phyloP scores from a whole-genome alignment of 352 stramenopile species.

The Elongisporangium prolatum region DNA sequence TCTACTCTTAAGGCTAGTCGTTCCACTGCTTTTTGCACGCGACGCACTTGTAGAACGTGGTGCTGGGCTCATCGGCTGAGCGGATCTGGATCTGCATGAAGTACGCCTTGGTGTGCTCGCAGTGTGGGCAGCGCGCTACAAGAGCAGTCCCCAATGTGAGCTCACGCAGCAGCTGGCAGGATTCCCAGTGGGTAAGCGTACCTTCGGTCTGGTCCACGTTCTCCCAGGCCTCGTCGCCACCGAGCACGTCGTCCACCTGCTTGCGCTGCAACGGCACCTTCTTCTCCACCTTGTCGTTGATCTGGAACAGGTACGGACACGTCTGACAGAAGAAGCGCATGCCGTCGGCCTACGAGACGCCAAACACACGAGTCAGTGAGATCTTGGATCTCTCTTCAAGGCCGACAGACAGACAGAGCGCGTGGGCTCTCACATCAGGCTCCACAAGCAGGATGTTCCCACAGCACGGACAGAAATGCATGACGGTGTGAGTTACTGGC shows the following conservation, averaged over 20 bases:
- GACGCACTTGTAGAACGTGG: conserved; percentile 99
- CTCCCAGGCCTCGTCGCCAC: conserved; percentile 96
- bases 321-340: conserved; percentile 91
- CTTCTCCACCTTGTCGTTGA: conserved; percentile 87
- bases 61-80: conserved; percentile 97
- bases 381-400: not conserved
- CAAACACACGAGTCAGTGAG: conserved; percentile 2
- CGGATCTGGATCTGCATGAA: conserved; percentile 99
- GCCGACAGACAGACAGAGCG: not conserved
- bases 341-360: conserved; percentile 56
- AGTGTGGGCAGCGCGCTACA: conserved; percentile 91
- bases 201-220: conserved; percentile 97
- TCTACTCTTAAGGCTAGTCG: conserved; percentile 43
- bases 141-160: not conserved
- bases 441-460: conserved; percentile 89
- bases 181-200: conserved; percentile 18
- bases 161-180: not conserved
- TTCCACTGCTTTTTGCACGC: conserved; percentile 98
- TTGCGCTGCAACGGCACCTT: conserved; percentile 93
- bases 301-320: conserved; percentile 87
- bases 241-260: conserved; percentile 98
- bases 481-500: conserved; percentile 12
- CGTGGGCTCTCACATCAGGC: conserved; percentile 49
- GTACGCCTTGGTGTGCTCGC: conserved; percentile 95
- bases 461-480: conserved; percentile 90